Evolutionary conservation across 1,139 yeast genomes (phyloP).

Genomic region (Tardiomyces depauwii): DNA sequence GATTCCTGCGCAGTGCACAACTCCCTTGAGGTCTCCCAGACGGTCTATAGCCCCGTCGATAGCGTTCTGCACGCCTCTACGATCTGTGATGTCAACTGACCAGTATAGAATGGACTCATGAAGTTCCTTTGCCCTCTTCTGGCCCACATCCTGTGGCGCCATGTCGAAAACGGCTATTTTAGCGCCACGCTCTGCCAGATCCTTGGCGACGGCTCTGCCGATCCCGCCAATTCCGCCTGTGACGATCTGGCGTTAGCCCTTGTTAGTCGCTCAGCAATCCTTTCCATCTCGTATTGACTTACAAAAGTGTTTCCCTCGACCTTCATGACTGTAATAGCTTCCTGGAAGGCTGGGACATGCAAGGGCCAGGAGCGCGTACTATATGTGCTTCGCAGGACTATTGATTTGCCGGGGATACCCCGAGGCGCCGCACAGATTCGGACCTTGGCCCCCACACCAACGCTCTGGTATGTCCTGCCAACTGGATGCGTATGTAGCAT

Average conservation of each 20-base stretch:
- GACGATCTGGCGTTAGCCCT: conserved; percentile 2
- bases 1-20: conserved; percentile 9
- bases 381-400: too few relatives aligned
- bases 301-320: conserved; percentile 5
- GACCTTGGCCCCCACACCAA: too few relatives aligned
- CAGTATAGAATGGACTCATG: background rate
- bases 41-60: conserved; percentile 4
- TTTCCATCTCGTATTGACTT: background rate
- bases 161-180: conserved; percentile 6
- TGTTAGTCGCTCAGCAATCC: background rate
- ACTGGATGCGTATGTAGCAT: too few relatives aligned
- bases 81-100: conserved; percentile 5
- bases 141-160: background rate
- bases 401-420: background rate
- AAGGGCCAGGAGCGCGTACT: too few relatives aligned
- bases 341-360: too few relatives aligned
- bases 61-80: conserved; percentile 4
- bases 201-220: conserved; percentile 4
- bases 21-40: conserved; percentile 10
- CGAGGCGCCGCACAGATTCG: too few relatives aligned
- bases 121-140: background rate
- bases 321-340: too few relatives aligned
- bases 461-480: too few relatives aligned
- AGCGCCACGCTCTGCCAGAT: conserved; percentile 3
- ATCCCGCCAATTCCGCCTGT: conserved; percentile 10